Evolutionary conservation across 1,284 basidiomycete genomes (phyloP).

Genomic region (Trametes polyzona): DNA sequence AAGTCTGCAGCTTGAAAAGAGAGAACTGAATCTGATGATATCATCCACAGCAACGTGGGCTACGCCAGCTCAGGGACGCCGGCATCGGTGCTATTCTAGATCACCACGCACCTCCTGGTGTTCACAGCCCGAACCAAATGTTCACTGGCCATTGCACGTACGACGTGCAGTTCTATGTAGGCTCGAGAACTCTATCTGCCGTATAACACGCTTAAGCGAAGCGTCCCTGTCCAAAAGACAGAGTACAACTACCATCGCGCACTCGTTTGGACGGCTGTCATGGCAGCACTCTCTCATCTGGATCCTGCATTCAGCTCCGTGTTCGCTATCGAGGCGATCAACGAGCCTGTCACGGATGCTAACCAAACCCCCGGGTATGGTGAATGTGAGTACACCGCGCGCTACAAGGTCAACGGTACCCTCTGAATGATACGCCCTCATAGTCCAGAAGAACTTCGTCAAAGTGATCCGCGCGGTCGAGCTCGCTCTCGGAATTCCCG

Average conservation of each 20-base stretch:
- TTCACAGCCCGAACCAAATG: slow-evolving; percentile 57
- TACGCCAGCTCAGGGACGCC: slow-evolving; percentile 59
- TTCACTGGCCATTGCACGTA: slow-evolving; percentile 75
- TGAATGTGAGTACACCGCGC: slow-evolving; percentile 48
- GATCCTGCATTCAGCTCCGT: slow-evolving; percentile 68
- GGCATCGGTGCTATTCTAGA: slow-evolving; percentile 72
- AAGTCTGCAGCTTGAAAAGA: slow-evolving; percentile 29
- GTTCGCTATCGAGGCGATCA: slow-evolving; percentile 73
- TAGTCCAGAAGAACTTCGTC: slow-evolving; percentile 76
- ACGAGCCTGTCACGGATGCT: slow-evolving; percentile 76
- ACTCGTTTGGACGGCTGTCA: slow-evolving; percentile 76
- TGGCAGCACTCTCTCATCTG: slow-evolving; percentile 71
- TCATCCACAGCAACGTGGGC: slow-evolving; percentile 65
- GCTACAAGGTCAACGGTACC: too few species aligned
- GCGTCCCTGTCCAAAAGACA: slow-evolving; percentile 57
- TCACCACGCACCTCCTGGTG: slow-evolving; percentile 79
- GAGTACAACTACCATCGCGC: slow-evolving; percentile 74
- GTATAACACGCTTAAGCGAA: not conserved
- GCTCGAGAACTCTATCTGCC: slow-evolving; percentile 21
- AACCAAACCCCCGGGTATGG: slow-evolving; percentile 67
- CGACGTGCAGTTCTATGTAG: slow-evolving; percentile 73
- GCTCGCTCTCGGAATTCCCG: slow-evolving; percentile 56
- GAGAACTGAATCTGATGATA: too few species aligned
- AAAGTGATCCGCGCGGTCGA: slow-evolving; percentile 68
- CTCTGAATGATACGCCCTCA: not conserved